Evolutionary conservation across 768 basidiomycete species (phyloP), one percentile per base, ranked within the genome.

Genomic region (Lactarius deliciosus): DNA sequence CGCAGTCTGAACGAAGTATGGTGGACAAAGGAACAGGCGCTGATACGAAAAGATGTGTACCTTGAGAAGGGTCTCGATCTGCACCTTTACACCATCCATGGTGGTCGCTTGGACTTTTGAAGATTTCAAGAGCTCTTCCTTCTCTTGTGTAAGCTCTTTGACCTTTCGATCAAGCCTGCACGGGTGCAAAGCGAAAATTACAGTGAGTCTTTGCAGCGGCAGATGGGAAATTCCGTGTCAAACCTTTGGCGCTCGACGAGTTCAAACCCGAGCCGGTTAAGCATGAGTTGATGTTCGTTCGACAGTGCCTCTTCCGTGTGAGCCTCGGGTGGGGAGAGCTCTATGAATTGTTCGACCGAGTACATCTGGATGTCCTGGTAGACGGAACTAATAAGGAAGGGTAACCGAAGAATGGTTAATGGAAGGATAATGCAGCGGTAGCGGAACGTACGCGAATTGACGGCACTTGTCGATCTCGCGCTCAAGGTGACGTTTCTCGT

Each of bases 381-480:
- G 64, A 93, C 88, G 34, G 92, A 94, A 25, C 94, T 95, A 68
- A 11, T 45, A 32, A 30, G 15, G 4, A 58, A 22, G 47, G 15
- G 22, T 28, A 20, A 28, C n/a, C 54, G 53, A 66, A 61, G 32
- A 56, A 54, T 25, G 47, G 47, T 50, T 13, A 11, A 40, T 40
- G 38, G 15, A 13, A 0, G 38, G 16, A n/a, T 38, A 63, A 22
- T 40, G 60, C 64, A 63, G 22, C 34, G 60, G 68, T 55, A 63
- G 53, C 54, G 7, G 41, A 16, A 82, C 91, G 72, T 74, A 94
- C 92, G 90, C 91, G 74, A 94, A 96, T 74, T 95, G 92, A 57
- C 91, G 85, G 77, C 94, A 96, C 74, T 94, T 94, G 72, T 92
- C 90, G 41, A 96, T 96, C 78, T 96, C 94, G 64, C 91, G 83